Conservation (phyloP, 345 rosid genomes). For the Populus ilicifolia region DNA sequence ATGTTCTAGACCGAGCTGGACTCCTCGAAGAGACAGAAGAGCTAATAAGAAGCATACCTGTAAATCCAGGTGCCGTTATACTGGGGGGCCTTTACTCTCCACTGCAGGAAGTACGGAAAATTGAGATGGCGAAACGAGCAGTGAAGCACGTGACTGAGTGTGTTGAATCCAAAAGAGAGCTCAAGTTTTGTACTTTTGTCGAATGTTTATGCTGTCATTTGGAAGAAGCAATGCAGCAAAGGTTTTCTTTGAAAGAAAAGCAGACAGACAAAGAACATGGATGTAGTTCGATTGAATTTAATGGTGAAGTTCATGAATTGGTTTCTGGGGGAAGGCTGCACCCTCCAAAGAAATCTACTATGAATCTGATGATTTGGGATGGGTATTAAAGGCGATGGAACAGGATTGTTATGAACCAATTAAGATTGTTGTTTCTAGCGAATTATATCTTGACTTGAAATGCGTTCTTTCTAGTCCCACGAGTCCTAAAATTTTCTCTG, state of each 20-base stretch:
- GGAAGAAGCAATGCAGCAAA: conserved; percentile 53
- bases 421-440: not conserved
- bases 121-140: conserved; percentile 54
- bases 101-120: conserved; percentile 51
- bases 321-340: conserved; percentile 64
- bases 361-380: conserved; percentile 35
- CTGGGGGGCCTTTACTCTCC: conserved; percentile 60
- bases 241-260: conserved; percentile 52
- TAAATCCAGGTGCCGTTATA: conserved; percentile 51
- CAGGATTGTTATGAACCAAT: not conserved
- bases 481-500: not conserved
- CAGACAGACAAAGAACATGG: conserved; percentile 61
- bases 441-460: not conserved
- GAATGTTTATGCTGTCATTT: conserved; percentile 56
- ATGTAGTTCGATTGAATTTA: conserved; percentile 70
- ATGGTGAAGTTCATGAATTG: conserved; percentile 74
- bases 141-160: conserved; percentile 33
- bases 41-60: conserved; percentile 48
- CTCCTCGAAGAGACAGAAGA: conserved; percentile 60
- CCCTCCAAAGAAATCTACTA: conserved; percentile 51
- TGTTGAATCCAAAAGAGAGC: conserved; percentile 53
- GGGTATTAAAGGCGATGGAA: not conserved
- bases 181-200: conserved; percentile 67
- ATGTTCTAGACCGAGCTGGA: conserved; percentile 59
- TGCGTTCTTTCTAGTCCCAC: not conserved